Conservation (phyloP, 2,329 filamentous ascomycete species). For the Aciculosporium take region DNA sequence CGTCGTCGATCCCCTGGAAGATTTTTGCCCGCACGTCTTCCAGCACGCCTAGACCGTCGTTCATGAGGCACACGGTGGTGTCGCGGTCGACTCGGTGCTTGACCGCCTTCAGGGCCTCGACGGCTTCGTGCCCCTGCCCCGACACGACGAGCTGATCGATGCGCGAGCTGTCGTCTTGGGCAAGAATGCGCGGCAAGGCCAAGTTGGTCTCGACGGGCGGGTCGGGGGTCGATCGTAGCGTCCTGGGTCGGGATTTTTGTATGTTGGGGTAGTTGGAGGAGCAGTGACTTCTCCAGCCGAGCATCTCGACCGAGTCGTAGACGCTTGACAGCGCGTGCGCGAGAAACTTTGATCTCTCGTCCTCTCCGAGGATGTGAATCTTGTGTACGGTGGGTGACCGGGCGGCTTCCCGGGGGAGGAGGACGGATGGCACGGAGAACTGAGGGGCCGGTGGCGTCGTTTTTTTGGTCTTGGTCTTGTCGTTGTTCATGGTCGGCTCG, state of each 20-base stretch:
- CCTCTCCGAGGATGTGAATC: constrained; percentile 28
- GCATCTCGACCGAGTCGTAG: constrained; percentile 25
- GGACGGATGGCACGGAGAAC: constrained; percentile 23
- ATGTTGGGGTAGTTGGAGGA: constrained; percentile 19
- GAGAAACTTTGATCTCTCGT: constrained; percentile 26
- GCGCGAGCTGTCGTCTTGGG: constrained; percentile 24
- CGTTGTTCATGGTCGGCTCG: constrained; percentile 7
- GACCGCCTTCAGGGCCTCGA: constrained; percentile 42
- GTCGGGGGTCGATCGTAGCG: constrained; percentile 8
- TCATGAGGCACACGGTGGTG: constrained; percentile 62
- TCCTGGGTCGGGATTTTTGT: constrained; percentile 12
- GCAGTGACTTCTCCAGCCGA: constrained; percentile 15
- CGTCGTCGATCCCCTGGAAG: constrained; percentile 48
- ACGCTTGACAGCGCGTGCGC: constrained; percentile 26
- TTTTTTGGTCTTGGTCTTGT: no score
- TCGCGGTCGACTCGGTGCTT: constrained; percentile 50
- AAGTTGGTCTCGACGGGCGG: constrained; percentile 13
- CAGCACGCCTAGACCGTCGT: constrained; percentile 72
- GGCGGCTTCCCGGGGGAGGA: constrained; percentile 19
- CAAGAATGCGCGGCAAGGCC: constrained; percentile 6
- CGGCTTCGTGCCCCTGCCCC: constrained; percentile 37
- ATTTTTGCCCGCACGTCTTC: constrained; percentile 59
- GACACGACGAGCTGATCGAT: constrained; percentile 63
- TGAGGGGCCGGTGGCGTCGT: constrained; percentile 7
- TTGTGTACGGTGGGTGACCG: constrained; percentile 21